Evolutionary conservation across 352 stramenopile species (phyloP), one percentile per base, ranked within the genome.

Genomic region (Hyaloperonospora brassicae): DNA sequence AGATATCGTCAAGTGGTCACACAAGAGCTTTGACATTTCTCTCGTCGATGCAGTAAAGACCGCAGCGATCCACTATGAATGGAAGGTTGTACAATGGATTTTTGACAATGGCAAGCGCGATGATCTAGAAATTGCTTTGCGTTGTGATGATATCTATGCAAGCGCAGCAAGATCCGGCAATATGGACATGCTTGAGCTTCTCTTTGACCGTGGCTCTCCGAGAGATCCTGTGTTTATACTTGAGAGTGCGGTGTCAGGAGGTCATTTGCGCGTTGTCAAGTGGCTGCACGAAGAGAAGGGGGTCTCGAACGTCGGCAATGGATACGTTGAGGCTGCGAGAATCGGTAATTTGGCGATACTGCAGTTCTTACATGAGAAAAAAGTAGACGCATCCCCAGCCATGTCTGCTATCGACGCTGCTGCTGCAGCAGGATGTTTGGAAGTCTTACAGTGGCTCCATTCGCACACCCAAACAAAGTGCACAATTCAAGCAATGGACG

Each of bases 141-240:
- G 68, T 38, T 23, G 59, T 50, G 36, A 52, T 51, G 23, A 60
- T 24, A 10, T 52, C 21, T 46, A 81, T 88, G 47, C 73, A 86
- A 62, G 56, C 72, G 76, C 80, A 9, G 78, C 80, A 0, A 72
- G 61, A 41, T 70, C 60, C 55, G 65, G 65, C 17, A 61, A 73
- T 47, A 17, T 70, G 0, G 64, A 64, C 27, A 34, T 8, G 27
- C 27, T 34, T 34, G 27, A 34, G 27, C 27, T 34, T 34, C 27
- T 34, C 4, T 34, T 8, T 34, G 8, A 34, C 4, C 27, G 8
- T 34, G 27, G 27, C 27, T 34, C 8, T 34, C 27, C 27, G 27
- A 8, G 27, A 34, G 27, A 34, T 34, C 27, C 27, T 8, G 27
- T 34, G 27, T 4, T 34, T 34, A 34, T 34, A 34, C 27, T 34